These are phyloP conservation scores for Rutstroemia sydowiana DNA, from an alignment of 2,329 filamentous ascomycete species.

Conservation along the genomic window DNA sequence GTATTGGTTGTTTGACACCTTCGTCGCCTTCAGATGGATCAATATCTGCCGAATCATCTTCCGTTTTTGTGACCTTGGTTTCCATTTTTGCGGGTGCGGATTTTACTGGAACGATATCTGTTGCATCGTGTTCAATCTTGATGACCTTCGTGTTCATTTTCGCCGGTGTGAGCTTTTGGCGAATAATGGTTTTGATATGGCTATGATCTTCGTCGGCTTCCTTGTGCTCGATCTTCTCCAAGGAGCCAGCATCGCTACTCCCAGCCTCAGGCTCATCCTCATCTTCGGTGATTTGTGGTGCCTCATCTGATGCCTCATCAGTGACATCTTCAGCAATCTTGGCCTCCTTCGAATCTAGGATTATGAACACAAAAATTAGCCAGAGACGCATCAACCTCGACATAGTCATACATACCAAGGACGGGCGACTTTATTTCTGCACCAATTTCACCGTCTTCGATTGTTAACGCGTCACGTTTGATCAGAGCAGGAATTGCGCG, in stretches of 20 bases:
- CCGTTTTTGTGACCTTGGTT: no score
- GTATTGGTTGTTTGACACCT: no score
- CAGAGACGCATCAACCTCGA: not conserved
- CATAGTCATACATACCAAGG: not conserved
- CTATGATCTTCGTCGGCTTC: no score
- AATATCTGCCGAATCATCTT: no score
- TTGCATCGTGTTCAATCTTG: no score
- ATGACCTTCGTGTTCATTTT: no score
- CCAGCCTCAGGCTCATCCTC: not conserved
- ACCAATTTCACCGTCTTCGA: not conserved
- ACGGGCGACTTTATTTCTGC: not conserved
- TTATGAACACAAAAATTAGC: not conserved
- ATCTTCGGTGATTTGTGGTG: not conserved
- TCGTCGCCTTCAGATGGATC: no score
- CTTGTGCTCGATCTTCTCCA: not conserved
- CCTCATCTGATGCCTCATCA: not conserved
- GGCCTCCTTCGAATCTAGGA: not conserved
- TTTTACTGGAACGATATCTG: no score
- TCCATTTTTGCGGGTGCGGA: no score
- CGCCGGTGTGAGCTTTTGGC: no score
- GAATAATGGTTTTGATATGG: no score
- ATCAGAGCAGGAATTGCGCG: not conserved
- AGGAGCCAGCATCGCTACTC: not conserved
- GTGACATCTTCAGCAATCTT: not conserved
- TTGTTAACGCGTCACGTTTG: not conserved